A percentile compares a stretch with the other conserved stretches of the same genome.
Conservation (phyloP, 441 rosid genomes). For the Mallotus japonicus region DNA sequence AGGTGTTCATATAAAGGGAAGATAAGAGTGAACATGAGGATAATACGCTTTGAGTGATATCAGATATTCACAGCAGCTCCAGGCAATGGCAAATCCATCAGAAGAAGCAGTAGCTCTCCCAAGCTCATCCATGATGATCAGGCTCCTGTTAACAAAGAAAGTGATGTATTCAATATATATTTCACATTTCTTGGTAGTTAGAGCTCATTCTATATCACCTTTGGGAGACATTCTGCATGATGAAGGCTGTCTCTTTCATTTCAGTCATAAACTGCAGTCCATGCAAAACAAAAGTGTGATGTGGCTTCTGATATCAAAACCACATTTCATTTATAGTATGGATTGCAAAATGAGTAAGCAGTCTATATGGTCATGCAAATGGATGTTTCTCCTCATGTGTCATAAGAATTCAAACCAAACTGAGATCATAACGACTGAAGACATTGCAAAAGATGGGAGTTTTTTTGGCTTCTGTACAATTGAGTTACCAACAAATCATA, state of each 20-base stretch:
- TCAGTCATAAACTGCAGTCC: conserved; percentile 92
- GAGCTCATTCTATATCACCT: conserved; percentile 42
- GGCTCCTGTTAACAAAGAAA: conserved; percentile 54
- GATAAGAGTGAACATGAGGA: conserved; percentile 8
- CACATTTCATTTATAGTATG: neutral
- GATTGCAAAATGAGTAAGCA: neutral
- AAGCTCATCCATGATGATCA: conserved; percentile 92
- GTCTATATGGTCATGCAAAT: neutral
- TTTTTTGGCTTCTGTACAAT: neutral
- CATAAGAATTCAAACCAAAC: neutral
- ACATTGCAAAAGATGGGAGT: neutral
- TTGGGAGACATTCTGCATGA: conserved; percentile 87
- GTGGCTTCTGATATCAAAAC: conserved; percentile 2
- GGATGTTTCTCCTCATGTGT: neutral
- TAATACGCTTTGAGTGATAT: conserved; percentile 73
- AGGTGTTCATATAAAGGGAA: too few relatives aligned
- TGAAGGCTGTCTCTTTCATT: conserved; percentile 97
- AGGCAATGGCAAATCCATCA: conserved; percentile 91
- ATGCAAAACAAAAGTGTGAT: conserved; percentile 15
- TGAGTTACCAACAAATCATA: neutral
- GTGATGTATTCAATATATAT: neutral
- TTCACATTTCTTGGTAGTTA: neutral
- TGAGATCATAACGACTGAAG: neutral
- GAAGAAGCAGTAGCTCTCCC: conserved; percentile 98
- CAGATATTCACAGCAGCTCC: conserved; percentile 98